Percentiles rank a stretch among this genome's conserved stretches.
Evolutionary conservation across 1,284 basidiomycete species (phyloP).

Genomic region (Meira nashicola): DNA sequence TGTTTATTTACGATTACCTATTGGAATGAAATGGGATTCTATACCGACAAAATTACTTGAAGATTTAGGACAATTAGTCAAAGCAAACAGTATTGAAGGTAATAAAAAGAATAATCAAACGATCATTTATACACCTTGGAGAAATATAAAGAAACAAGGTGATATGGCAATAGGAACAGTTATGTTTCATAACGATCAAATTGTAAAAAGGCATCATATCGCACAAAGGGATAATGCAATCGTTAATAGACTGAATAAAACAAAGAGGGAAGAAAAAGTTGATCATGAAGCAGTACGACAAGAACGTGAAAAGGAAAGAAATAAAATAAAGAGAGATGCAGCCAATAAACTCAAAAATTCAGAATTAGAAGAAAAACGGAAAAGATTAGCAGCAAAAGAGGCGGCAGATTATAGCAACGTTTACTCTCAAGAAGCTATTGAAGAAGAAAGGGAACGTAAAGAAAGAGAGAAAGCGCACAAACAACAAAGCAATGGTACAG

Average conservation of each 20-base stretch:
- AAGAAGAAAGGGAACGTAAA: conserved; percentile 29
- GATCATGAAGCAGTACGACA: conserved; percentile 84
- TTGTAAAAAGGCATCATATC: conserved; percentile 67
- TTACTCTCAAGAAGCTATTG: conserved; percentile 43
- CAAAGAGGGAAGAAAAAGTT: conserved; percentile 65
- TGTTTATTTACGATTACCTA: conserved; percentile 75
- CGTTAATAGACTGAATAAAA: conserved; percentile 92
- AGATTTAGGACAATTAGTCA: conserved; percentile 90
- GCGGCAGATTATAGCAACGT: conserved; percentile 51
- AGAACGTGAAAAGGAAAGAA: conserved; percentile 59
- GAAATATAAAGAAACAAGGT: conserved; percentile 46
- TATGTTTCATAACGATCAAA: conserved; percentile 83
- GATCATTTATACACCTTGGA: conserved; percentile 80
- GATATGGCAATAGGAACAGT: conserved; percentile 77
- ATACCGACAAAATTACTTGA: conserved; percentile 74
- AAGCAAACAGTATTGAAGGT: conserved; percentile 94
- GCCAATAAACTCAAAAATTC: conserved; percentile 21
- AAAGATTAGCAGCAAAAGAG: conserved; percentile 60
- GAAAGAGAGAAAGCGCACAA: conserved; percentile 23
- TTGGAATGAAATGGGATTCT: conserved; percentile 74
- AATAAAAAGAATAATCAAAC: conserved; percentile 94
- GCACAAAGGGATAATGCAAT: conserved; percentile 77
- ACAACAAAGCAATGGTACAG: conserved; percentile 17
- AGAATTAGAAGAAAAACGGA: conserved; percentile 29
- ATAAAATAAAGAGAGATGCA: conserved; percentile 35